These are phyloP conservation scores for Colletotrichum sp. DNA, from an alignment of 2,329 filamentous ascomycete genomes.

Conservation along the genomic window DNA sequence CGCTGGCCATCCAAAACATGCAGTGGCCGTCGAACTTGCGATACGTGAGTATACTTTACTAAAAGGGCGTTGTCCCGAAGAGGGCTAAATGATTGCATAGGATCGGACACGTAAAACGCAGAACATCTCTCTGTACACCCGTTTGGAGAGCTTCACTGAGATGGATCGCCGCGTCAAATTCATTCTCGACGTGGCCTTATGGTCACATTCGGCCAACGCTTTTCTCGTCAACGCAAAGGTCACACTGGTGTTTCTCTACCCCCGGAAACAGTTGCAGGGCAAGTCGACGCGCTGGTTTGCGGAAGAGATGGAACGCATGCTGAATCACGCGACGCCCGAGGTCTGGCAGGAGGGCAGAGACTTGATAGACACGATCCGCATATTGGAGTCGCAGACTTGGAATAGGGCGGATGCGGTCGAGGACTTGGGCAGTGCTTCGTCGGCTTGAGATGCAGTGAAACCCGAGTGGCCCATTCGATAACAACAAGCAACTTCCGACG, in stretches of 20 bases:
- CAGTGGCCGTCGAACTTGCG: neutral
- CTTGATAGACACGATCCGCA: slow-evolving; percentile 44
- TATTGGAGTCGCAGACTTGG: slow-evolving; percentile 77
- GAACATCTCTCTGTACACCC: neutral
- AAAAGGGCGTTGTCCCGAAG: neutral
- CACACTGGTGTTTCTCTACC: neutral
- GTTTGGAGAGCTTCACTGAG: neutral
- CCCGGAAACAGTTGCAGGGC: neutral
- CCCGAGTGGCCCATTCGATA: neutral
- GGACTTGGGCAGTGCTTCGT: slow-evolving; percentile 58
- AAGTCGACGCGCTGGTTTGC: neutral
- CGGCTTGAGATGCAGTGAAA: neutral
- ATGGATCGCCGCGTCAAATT: neutral
- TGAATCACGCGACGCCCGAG: neutral
- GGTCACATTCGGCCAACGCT: neutral
- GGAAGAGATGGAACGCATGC: slow-evolving; percentile 2
- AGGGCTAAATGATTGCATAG: neutral
- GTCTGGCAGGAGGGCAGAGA: neutral
- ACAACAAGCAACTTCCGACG: neutral
- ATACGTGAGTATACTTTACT: neutral
- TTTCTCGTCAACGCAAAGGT: neutral
- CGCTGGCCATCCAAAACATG: neutral
- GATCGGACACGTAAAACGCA: neutral
- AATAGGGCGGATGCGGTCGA: slow-evolving; percentile 74
- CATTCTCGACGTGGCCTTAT: neutral